Evolutionary conservation across 805 yeast species (phyloP), one percentile per base, ranked within the genome.

Genomic region (Hanseniaspora clermontiae): DNA sequence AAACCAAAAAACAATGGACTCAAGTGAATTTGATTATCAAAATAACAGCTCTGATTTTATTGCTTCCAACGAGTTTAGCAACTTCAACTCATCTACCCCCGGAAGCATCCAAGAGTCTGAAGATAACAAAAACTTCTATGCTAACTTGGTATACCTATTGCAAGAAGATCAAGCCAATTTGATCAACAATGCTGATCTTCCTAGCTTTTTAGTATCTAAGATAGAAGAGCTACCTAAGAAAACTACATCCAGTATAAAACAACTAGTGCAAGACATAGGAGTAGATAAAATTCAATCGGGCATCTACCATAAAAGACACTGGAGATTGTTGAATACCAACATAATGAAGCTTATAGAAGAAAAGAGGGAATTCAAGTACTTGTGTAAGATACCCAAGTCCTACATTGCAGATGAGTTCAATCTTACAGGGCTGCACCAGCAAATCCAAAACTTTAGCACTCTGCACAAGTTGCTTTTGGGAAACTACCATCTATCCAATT

Each of bases 321-420:
- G 49, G 49, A 45, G 57, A 39, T 19, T 53, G 12, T 20, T 46
- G 43, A 31, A 45, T 11, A 34, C 57, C 37, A 37, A 50, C 43
- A 55, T 69, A 65, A 8, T 61, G 65, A 14, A 66, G 62, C 57
- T 84, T 82, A 58, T 81, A 88, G 47, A 89, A 95, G 96, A 83
- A 46, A 53, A 53, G 32, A 36, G 57, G n/a, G 57, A 53, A 19
- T 53, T 53, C 37, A 53, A 93, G 66, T 91, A 83, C 68, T 89
- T 89, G 68, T 95, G 90, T 46, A 95, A 90, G 62, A 96, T 93
- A 6, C 77, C 89, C 0, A 88, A 86, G 49, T 96, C 88, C 51
- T 93, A 89, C 69, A 87, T 93, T 59, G 97, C 90, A 64, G 98
- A 93, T 69, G 97, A 93, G 62, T 93, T 93, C 76, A 93, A 93